These are phyloP conservation scores for Xerocomus spinulosus DNA, from an alignment of 768 basidiomycete species.

Conservation along the genomic window DNA sequence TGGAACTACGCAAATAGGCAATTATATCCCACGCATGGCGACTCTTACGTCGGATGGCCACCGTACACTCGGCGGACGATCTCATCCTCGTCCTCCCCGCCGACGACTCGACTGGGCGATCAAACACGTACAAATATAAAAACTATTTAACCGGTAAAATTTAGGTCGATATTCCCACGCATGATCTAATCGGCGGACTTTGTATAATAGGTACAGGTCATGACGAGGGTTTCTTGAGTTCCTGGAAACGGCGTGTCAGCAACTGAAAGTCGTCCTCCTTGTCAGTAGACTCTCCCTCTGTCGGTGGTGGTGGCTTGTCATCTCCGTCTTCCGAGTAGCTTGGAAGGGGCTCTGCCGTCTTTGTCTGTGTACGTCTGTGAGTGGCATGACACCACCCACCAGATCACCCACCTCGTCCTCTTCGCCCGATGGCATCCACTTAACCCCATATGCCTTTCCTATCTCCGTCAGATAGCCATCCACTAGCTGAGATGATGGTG, in stretches of 20 bases:
- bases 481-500: slow-evolving; percentile 71
- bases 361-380: slow-evolving; percentile 1
- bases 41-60: background rate
- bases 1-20: slow-evolving; percentile 27
- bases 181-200: no score
- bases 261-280: slow-evolving; percentile 76
- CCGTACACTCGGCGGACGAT: no score
- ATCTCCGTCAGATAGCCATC: slow-evolving; percentile 89
- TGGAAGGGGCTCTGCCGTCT: slow-evolving; percentile 22
- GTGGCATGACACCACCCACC: slow-evolving; percentile 31
- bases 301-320: no score
- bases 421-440: slow-evolving; percentile 49
- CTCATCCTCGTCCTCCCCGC: no score
- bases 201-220: no score
- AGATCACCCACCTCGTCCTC: slow-evolving; percentile 33
- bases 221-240: slow-evolving; percentile 83
- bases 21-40: background rate
- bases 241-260: slow-evolving; percentile 77
- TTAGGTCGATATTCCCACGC: no score
- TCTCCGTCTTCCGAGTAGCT: slow-evolving; percentile 25
- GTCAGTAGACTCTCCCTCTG: no score
- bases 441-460: slow-evolving; percentile 77
- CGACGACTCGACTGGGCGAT: no score
- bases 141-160: no score
- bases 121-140: no score